A percentile compares a stretch with the other conserved stretches of the same genome.
Evolutionary conservation across 768 basidiomycete genomes (phyloP).

Genomic region (Psilocybe azurescens): DNA sequence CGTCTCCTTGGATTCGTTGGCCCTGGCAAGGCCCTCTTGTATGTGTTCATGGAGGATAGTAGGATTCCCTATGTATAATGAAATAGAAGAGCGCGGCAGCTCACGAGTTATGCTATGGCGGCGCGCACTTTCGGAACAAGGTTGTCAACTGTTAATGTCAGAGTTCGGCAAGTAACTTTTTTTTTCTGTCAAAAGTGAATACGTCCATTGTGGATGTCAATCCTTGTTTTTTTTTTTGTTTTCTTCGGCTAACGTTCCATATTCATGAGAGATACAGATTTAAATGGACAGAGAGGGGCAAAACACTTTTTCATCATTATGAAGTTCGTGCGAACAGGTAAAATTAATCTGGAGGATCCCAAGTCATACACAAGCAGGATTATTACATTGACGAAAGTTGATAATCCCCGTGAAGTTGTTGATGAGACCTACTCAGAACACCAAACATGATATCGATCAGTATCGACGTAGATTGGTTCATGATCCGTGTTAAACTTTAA

Average conservation of each 20-base stretch:
- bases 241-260: not conserved
- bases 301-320: not conserved
- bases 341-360: not conserved
- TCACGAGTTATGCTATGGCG: constrained; percentile 20
- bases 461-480: no score
- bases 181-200: no score
- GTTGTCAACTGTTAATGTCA: not conserved
- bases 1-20: constrained; percentile 32
- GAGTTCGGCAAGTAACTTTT: no score
- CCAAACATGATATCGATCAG: not conserved
- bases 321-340: not conserved
- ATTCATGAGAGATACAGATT: not conserved
- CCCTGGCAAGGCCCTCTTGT: constrained; percentile 36
- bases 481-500: constrained; percentile 1
- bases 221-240: no score
- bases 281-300: not conserved
- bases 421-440: constrained; percentile 35
- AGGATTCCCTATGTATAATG: constrained; percentile 43
- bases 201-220: no score
- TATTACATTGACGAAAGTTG: constrained; percentile 31
- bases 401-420: constrained; percentile 38
- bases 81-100: constrained; percentile 45
- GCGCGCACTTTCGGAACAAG: not conserved
- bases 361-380: constrained; percentile 5
- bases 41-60: constrained; percentile 37